Conservation (phyloP, 2,329 filamentous ascomycete genomes). For the Septoria petroselini region DNA sequence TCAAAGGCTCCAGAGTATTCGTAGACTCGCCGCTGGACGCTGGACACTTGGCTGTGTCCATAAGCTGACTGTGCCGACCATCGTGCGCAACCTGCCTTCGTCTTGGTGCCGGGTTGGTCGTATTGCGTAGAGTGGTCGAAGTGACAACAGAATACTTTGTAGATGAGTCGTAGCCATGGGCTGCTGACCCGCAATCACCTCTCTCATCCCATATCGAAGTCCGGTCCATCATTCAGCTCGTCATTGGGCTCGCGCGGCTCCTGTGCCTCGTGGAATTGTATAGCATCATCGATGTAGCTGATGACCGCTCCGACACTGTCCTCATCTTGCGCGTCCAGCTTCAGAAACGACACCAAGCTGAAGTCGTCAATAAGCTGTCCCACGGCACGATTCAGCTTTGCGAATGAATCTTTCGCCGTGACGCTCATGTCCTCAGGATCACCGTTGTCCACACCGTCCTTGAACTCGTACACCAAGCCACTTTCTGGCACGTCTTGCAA, state of each 20-base stretch:
- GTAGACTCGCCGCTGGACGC: too few species aligned
- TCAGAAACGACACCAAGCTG: slow-evolving; percentile 94
- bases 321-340: slow-evolving; percentile 84
- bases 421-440: slow-evolving; percentile 64
- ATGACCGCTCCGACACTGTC: slow-evolving; percentile 82
- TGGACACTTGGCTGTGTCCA: too few species aligned
- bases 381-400: slow-evolving; percentile 80
- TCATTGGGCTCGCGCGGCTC: slow-evolving; percentile 77
- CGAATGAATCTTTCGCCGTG: slow-evolving; percentile 79
- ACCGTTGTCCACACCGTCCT: slow-evolving; percentile 45
- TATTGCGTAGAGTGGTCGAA: too few species aligned
- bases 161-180: too few species aligned
- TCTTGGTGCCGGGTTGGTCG: too few species aligned
- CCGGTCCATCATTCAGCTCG: slow-evolving; percentile 50
- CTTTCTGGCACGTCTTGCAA: slow-evolving; percentile 74
- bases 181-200: too few species aligned
- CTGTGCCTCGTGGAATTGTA: slow-evolving; percentile 90
- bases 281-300: slow-evolving; percentile 91
- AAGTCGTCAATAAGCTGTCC: slow-evolving; percentile 93
- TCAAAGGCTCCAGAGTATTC: too few species aligned
- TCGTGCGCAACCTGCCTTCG: too few species aligned
- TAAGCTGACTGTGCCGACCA: too few species aligned
- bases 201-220: slow-evolving; percentile 49
- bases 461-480: slow-evolving; percentile 41
- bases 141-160: too few species aligned